Evolutionary conservation across 306 rosid species (phyloP), one percentile per base, ranked within the genome.

Genomic region (Luffa acutangula): DNA sequence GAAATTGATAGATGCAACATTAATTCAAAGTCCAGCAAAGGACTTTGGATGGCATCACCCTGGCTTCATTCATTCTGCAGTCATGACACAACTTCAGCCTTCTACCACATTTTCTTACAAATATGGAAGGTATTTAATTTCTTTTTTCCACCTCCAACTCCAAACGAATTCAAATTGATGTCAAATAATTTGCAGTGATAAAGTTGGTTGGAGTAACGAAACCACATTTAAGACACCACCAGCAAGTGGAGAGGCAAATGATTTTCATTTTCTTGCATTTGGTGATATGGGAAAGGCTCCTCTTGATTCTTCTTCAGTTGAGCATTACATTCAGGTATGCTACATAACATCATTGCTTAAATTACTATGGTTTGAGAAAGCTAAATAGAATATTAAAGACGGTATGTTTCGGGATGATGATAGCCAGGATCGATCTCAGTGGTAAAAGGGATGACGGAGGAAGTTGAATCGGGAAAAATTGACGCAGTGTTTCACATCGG

Each of bases 1-100:
- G 31, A 25, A 25, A 25, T 25, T 25, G 9, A 82, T 75, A 93
- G 98, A 76, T 81, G 75, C 89, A 70, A 4, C 56, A 59, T 13
- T 0, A 2, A 0, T 37, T 21, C 81, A 83, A 7, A 94, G 97
- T 84, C 98, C 98, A 82, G 98, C 98, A 12, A 89, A 83, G 77
- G 97, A 94, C 73, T 94, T 94, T 36, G 97, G 98, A 31, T 94
- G 98, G 98, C 98, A 94, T 89, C 92, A 94, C 52, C 98, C 97
- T 1, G 98, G 97, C 53, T 92, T 67, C 89, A 91, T 94, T 62
- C 98, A 94, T 79, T 85, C 98, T 20, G 97, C 90, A 79, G 77
- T 91, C 45, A 91, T 94, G 92, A 87, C 87, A n/a, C 95, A 87
- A 69, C 95, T 94, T 58, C 67, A 77, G 14, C 97, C 98, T 86